Percentiles rank a stretch among this genome's conserved stretches.
Conservation (phyloP, 164 flowering plant species). For the Echeveria elegans region DNA sequence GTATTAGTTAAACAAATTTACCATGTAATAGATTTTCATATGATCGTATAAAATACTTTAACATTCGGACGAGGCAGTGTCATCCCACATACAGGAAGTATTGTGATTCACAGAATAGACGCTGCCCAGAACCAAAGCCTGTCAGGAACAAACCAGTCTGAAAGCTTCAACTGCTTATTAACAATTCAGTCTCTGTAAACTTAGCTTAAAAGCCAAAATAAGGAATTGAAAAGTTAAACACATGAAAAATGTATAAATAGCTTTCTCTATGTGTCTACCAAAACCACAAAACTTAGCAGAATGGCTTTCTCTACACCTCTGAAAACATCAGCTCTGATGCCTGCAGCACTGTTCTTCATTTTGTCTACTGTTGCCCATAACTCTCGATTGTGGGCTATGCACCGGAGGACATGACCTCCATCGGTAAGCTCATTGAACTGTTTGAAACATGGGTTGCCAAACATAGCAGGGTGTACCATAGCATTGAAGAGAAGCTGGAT, state of each 20-base stretch:
- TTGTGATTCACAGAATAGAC: neutral
- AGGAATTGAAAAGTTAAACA: neutral
- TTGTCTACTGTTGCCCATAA: constrained; percentile 21
- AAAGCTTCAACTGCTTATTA: constrained; percentile 19
- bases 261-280: neutral
- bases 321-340: neutral
- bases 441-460: constrained; percentile 34
- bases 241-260: constrained; percentile 8
- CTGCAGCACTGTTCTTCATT: neutral
- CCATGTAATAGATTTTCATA: too few species aligned
- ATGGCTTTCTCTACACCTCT: neutral
- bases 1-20: too few species aligned
- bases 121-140: constrained; percentile 21
- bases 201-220: constrained; percentile 26
- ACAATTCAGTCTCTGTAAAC: constrained; percentile 7
- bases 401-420: constrained; percentile 28
- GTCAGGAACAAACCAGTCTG: constrained; percentile 21
- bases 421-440: constrained; percentile 23
- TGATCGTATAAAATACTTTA: too few species aligned
- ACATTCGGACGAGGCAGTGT: too few species aligned
- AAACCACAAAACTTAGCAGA: neutral
- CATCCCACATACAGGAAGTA: too few species aligned
- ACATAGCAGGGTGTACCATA: constrained; percentile 23
- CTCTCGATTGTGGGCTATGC: constrained; percentile 40
- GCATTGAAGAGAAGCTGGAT: constrained; percentile 28